Conservation (phyloP, 2,329 filamentous ascomycete species). For the Raffaelea arxii region DNA sequence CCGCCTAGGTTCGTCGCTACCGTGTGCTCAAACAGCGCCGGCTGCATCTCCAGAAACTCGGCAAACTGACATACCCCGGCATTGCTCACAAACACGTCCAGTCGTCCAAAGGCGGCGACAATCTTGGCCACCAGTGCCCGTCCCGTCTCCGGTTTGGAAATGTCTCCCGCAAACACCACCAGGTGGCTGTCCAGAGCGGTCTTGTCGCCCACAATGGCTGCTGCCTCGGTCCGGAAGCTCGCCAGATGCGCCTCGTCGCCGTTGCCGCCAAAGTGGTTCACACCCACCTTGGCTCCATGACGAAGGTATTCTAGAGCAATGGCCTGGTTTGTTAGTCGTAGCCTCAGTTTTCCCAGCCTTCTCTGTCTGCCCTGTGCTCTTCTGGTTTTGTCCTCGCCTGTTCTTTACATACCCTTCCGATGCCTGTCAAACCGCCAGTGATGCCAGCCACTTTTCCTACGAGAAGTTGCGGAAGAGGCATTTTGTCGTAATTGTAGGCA, state of each 20-base stretch:
- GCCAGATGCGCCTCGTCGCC: constrained; percentile 7
- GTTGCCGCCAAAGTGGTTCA: constrained; percentile 9
- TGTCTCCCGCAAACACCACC: constrained; percentile 6
- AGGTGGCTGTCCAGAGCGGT: constrained; percentile 1
- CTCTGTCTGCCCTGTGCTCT: not conserved
- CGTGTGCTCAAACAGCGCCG: constrained; percentile 61
- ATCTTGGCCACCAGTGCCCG: constrained; percentile 5
- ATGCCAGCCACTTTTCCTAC: constrained; percentile 11
- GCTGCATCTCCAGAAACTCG: constrained; percentile 68
- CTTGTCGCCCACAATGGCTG: not conserved
- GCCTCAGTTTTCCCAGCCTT: not conserved
- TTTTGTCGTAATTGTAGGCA: not conserved
- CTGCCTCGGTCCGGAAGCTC: constrained; percentile 6
- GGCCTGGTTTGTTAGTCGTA: constrained; percentile 2
- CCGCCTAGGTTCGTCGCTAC: constrained; percentile 75
- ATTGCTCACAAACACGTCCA: constrained; percentile 80
- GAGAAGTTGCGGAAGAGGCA: constrained; percentile 9
- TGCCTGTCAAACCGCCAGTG: constrained; percentile 11
- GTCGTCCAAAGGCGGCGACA: constrained; percentile 24
- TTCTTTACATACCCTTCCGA: constrained; percentile 6
- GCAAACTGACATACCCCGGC: constrained; percentile 83
- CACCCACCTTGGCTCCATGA: constrained; percentile 10
- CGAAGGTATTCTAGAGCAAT: constrained; percentile 11
- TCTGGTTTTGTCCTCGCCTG: not conserved
- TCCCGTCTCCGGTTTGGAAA: constrained; percentile 7